These are phyloP conservation scores for Tulasnella sp. DNA, from an alignment of 768 basidiomycete genomes.

Conservation along the genomic window DNA sequence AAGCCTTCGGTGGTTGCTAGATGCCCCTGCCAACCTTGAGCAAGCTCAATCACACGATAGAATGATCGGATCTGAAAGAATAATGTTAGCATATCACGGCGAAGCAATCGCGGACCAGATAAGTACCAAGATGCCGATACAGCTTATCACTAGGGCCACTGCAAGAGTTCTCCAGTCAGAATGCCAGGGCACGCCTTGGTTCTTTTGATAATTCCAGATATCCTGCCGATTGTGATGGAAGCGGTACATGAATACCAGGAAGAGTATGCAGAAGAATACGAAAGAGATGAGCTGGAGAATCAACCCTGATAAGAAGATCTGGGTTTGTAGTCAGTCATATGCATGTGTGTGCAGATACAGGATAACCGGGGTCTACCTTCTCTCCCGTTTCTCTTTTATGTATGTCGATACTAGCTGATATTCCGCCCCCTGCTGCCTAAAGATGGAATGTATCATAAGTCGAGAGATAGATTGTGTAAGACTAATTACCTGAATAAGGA, in stretches of 20 bases:
- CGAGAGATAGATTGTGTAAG: not conserved
- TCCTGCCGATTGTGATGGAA: slow-evolving; percentile 32
- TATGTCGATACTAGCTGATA: slow-evolving; percentile 32
- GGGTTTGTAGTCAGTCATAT: not conserved
- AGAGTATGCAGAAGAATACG: slow-evolving; percentile 17
- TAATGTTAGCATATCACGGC: not conserved
- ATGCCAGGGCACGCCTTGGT: slow-evolving; percentile 34
- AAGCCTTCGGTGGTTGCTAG: slow-evolving; percentile 45
- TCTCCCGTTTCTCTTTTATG: slow-evolving; percentile 25
- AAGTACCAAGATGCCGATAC: slow-evolving; percentile 49
- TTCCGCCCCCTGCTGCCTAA: slow-evolving; percentile 38
- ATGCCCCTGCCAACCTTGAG: slow-evolving; percentile 47
- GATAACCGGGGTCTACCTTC: slow-evolving; percentile 23
- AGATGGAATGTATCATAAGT: slow-evolving; percentile 6
- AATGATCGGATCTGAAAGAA: slow-evolving; percentile 39
- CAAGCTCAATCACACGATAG: slow-evolving; percentile 46
- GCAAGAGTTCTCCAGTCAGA: slow-evolving; percentile 49
- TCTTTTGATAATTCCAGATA: slow-evolving; percentile 28
- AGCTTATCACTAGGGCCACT: slow-evolving; percentile 39
- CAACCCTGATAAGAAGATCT: slow-evolving; percentile 48
- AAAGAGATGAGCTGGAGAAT: slow-evolving; percentile 40
- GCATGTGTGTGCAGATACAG: not conserved
- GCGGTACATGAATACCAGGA: slow-evolving; percentile 1
- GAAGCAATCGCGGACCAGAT: too few species aligned
- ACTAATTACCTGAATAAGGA: slow-evolving; percentile 44